phyloP scores from a whole-genome alignment of 805 yeast genomes.

The Candida caryicola region DNA sequence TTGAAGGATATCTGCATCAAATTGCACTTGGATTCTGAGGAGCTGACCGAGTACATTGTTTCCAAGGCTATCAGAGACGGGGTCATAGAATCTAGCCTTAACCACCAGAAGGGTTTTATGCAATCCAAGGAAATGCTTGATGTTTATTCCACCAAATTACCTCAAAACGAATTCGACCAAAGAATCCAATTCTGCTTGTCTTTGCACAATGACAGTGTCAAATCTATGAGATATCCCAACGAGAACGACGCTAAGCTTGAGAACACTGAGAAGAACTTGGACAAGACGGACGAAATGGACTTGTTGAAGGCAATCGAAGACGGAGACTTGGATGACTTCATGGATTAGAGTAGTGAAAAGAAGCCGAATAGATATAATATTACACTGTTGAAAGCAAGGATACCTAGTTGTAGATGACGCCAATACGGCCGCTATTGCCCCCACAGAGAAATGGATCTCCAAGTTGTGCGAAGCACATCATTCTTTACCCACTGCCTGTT shows the following conservation, averaged over 20 bases:
- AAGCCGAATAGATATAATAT: neutral
- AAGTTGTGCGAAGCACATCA: no score
- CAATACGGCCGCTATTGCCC: no score
- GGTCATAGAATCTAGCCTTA: conserved; percentile 90
- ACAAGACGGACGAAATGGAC: conserved; percentile 41
- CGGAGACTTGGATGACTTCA: conserved; percentile 52
- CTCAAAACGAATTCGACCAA: conserved; percentile 85
- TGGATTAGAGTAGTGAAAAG: conserved; percentile 28
- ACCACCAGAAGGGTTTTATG: conserved; percentile 88
- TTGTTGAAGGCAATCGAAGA: conserved; percentile 50
- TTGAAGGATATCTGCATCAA: conserved; percentile 91
- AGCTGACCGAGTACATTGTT: conserved; percentile 94
- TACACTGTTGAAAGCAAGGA: no score
- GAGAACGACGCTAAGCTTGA: conserved; percentile 33
- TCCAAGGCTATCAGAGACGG: conserved; percentile 97
- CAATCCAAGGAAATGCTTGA: conserved; percentile 84
- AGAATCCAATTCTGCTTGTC: conserved; percentile 90
- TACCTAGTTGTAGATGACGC: no score
- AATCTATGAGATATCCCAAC: conserved; percentile 88
- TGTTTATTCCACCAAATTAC: conserved; percentile 81
- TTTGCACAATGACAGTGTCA: conserved; percentile 86
- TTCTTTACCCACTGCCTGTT: no score
- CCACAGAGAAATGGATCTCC: no score
- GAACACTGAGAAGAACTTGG: conserved; percentile 24
- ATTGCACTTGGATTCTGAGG: conserved; percentile 88